These are phyloP conservation scores for Edhazardia aedis DNA, from an alignment of 371 early-diverging fungal genomes.

Conservation along the genomic window DNA sequence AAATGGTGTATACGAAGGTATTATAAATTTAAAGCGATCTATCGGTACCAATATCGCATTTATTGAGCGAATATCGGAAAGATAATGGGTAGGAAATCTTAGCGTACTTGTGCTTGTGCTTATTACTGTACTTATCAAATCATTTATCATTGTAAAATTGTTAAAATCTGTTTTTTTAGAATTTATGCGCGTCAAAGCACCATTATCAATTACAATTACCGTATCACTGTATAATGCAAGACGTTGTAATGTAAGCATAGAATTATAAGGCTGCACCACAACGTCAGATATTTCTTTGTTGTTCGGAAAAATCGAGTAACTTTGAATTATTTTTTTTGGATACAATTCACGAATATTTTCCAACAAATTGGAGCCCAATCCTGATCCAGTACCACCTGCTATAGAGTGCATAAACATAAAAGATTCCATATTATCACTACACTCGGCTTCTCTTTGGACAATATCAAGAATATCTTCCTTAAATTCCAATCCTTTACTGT, in stretches of 20 bases:
- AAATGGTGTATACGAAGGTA: slow-evolving; percentile 89
- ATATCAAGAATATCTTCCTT: slow-evolving; percentile 66
- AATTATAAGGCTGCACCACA: slow-evolving; percentile 98
- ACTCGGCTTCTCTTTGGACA: slow-evolving; percentile 74
- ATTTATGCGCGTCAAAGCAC: slow-evolving; percentile 49
- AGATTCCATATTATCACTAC: slow-evolving; percentile 63
- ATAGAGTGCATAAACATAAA: slow-evolving; percentile 71
- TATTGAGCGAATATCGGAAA: slow-evolving; percentile 78
- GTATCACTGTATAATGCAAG: slow-evolving; percentile 71
- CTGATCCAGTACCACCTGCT: slow-evolving; percentile 86
- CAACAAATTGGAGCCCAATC: slow-evolving; percentile 64
- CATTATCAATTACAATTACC: slow-evolving; percentile 50
- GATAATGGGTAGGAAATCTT: slow-evolving; percentile 93
- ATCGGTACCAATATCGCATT: slow-evolving; percentile 76
- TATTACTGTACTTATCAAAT: slow-evolving; percentile 86
- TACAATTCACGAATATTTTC: slow-evolving; percentile 64
- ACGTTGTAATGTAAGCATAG: slow-evolving; percentile 69
- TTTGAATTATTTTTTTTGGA: slow-evolving; percentile 84
- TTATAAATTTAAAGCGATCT: slow-evolving; percentile 76
- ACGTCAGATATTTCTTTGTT: slow-evolving; percentile 80
- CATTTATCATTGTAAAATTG: slow-evolving; percentile 80
- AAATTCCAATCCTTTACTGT: slow-evolving; percentile 55
- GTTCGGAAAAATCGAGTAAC: slow-evolving; percentile 97
- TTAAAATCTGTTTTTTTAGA: slow-evolving; percentile 83
- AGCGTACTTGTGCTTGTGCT: slow-evolving; percentile 83